phyloP scores from a whole-genome alignment of 2,329 filamentous ascomycete genomes.

The Dryadomyces quercivorus region DNA sequence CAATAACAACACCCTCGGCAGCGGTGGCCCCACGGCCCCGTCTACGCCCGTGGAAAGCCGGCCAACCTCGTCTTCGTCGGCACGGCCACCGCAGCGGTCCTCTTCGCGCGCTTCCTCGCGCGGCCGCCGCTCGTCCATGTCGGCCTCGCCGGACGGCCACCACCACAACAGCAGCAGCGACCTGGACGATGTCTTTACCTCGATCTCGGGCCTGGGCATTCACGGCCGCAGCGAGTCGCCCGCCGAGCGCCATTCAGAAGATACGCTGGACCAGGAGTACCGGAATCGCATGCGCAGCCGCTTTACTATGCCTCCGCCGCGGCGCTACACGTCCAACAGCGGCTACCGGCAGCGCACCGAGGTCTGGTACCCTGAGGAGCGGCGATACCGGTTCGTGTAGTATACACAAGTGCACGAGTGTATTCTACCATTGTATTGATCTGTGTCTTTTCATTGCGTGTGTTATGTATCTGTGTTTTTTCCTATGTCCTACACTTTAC shows the following conservation, averaged over 20 bases:
- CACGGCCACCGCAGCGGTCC: background rate
- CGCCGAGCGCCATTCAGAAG: background rate
- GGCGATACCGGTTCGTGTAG: constrained; percentile 11
- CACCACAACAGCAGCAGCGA: background rate
- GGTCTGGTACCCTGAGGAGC: constrained; percentile 14
- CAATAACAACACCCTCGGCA: background rate
- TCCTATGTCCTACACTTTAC: background rate
- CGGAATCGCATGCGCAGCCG: constrained; percentile 14
- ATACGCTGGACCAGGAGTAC: constrained; percentile 7
- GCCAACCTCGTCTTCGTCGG: background rate
- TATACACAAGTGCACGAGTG: background rate
- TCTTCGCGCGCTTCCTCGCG: background rate
- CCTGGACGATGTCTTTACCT: constrained; percentile 2
- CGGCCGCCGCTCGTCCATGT: background rate
- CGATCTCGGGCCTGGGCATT: constrained; percentile 9
- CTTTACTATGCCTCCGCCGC: constrained; percentile 12
- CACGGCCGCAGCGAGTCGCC: background rate
- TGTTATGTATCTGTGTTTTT: background rate
- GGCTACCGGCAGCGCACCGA: constrained; percentile 13
- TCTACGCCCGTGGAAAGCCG: background rate
- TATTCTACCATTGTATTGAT: background rate
- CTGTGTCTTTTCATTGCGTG: no score
- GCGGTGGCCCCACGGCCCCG: background rate
- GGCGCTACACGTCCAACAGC: constrained; percentile 10
- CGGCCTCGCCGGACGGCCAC: background rate